Evolutionary conservation across 192 early-diverging fungal genomes (phyloP), one percentile per base, ranked within the genome.

Genomic region (Oehlia diaphana): DNA sequence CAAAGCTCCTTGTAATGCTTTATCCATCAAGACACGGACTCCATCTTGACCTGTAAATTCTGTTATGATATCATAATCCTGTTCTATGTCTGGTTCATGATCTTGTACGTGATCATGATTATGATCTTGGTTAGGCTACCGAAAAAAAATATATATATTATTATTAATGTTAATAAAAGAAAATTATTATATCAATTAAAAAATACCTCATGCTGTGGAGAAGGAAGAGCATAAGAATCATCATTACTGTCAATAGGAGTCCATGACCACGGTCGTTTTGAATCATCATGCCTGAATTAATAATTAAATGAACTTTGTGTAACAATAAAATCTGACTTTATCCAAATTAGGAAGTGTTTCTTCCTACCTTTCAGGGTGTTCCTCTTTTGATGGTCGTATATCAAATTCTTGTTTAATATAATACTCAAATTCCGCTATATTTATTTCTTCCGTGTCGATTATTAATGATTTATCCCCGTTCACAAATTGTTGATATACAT

Each of bases 371-470:
- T 50, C 71, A 49, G 28, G n/a, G 12, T 65, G 8, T 26, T 65
- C 75, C 23, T 28, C 39, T 63, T 63, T 75, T 47, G 23, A 47
- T 63, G 33, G 28, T 65, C 23, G 63, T 28, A 77, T 42, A 47
- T 77, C 75, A 14, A 77, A 77, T 77, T 77, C 75, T 47, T 19
- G 19, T 66, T 77, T 63, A 66, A 77, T 65, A 77, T 77, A 66
- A 47, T 67, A 28, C 14, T 77, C 75, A 49, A 77, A 63, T 47
- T n/a, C 42, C 14, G 61, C 75, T 26, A 77, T 66, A 31, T 77
- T 77, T 26, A 77, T 39, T 66, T 77, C 75, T 65, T 77, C 58
- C 9, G 19, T 49, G 47, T 65, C 26, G 21, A 47, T 42, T 31
- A 66, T 33, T 21, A 31, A 8, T 16, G 42, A 65, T 49, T 65